Conservation (phyloP, 345 rosid species). For the Fremontodendron californicum region DNA sequence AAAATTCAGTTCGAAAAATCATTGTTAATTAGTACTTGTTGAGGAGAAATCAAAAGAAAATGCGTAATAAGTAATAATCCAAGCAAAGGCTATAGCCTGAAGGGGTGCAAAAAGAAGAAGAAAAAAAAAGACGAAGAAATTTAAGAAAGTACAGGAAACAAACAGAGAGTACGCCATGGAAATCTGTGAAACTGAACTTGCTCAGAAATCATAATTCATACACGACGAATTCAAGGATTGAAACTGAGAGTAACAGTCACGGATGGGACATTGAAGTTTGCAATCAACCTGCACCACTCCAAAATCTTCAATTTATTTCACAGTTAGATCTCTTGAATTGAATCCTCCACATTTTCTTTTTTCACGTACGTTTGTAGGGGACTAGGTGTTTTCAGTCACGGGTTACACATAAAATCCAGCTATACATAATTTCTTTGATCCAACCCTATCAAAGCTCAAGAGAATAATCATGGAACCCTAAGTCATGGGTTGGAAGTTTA, state of each 20-base stretch:
- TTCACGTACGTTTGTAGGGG: background rate
- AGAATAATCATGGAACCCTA: slow-evolving; percentile 20
- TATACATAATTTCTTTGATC: slow-evolving; percentile 29
- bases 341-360: slow-evolving; percentile 8
- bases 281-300: slow-evolving; percentile 36
- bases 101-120: background rate
- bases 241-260: slow-evolving; percentile 36
- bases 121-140: background rate
- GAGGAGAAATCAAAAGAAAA: too few relatives aligned
- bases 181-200: slow-evolving; percentile 13
- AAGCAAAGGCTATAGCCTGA: background rate
- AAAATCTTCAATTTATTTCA: slow-evolving; percentile 29
- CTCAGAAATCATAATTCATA: slow-evolving; percentile 31
- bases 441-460: slow-evolving; percentile 9
- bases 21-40: too few relatives aligned
- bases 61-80: background rate
- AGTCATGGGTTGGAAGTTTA: too few relatives aligned
- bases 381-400: slow-evolving; percentile 31
- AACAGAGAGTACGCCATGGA: background rate
- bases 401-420: slow-evolving; percentile 32
- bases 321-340: background rate
- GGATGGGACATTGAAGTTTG: slow-evolving; percentile 50
- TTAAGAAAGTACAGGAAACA: background rate
- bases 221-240: slow-evolving; percentile 45
- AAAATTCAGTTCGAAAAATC: too few relatives aligned